Evolutionary conservation across 2,329 filamentous ascomycete genomes (phyloP), one percentile per base, ranked within the genome.

Genomic region (Trichoderma sp.): DNA sequence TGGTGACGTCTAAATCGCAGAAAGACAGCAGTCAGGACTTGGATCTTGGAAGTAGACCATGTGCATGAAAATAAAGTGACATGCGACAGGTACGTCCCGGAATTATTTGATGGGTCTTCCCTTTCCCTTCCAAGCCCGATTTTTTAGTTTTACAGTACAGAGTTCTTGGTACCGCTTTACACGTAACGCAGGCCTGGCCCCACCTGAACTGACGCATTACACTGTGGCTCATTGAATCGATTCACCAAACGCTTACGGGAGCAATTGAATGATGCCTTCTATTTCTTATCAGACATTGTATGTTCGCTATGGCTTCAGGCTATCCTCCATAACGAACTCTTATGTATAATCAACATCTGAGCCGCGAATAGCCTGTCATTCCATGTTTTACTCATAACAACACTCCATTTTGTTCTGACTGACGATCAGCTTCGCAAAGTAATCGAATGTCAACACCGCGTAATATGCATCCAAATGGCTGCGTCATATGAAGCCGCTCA

Each of bases 11-110:
- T 15, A 47, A 12, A 36, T 47, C 53, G 28, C 26, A 32, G 36
- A 32, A 58, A 58, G 26, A 47, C 17, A 43, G 34, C 34, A 39
- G 6, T 30, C 65, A 32, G 53, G 39, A 28, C 53, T 32, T 32
- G 8, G 17, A 17, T 58, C n/a, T 61, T 61, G 15, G 20, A n/a
- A n/a, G 32, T 15, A 61, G 20, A 43, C n/a, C 53, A 47, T n/a
- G 34, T 65, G 39, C 39, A 65, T 28, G 30, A 32, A 59, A 59
- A 6, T 59, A 58, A 32, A 68, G 53, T 59, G 65, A 68, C 65
- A 68, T 68, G 65, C 65, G 53, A 68, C 53, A 58, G 63, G 47
- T 20, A 32, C 43, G 20, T 53, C 63, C 43, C 43, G 30, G n/a
- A 32, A 23, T 50, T 53, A 32, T 55, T 66, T 55, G 43, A 53